phyloP scores from a whole-genome alignment of 2,329 filamentous ascomycete genomes.

The Stemphylium vesicarium region DNA sequence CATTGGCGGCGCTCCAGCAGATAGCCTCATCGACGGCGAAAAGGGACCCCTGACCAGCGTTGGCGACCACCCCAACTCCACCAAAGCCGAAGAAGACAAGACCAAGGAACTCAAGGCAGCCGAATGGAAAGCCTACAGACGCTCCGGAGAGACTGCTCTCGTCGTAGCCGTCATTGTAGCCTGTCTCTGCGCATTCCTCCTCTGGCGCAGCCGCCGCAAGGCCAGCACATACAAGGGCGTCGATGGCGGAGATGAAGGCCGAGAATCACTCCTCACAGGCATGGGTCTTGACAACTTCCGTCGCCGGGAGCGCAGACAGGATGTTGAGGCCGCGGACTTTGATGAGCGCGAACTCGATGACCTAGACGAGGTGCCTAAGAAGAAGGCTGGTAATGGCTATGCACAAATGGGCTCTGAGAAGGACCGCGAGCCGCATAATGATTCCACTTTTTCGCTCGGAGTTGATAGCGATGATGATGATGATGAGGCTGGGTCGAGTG shows the following conservation, averaged over 20 bases:
- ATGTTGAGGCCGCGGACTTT: conserved; percentile 68
- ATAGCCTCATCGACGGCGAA: conserved; percentile 84
- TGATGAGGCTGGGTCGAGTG: conserved; percentile 43
- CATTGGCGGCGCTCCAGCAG: conserved; percentile 80
- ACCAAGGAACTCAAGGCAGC: conserved; percentile 79
- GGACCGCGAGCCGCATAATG: conserved; percentile 41
- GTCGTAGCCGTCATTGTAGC: conserved; percentile 80
- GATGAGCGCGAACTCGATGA: conserved; percentile 67
- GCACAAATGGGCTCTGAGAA: conserved; percentile 32
- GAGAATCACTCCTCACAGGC: conserved; percentile 52
- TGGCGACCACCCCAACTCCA: conserved; percentile 74
- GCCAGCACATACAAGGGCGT: conserved; percentile 52
- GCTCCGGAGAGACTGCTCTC: conserved; percentile 84
- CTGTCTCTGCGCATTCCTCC: conserved; percentile 73
- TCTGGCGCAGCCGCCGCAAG: conserved; percentile 59
- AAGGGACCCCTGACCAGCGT: conserved; percentile 80
- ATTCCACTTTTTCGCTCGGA: conserved; percentile 56
- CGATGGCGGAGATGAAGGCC: conserved; percentile 52
- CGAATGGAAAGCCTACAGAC: conserved; percentile 87
- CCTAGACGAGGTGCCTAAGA: conserved; percentile 45
- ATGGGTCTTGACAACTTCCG: conserved; percentile 58
- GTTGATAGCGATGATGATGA: conserved; percentile 49
- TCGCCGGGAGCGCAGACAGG: conserved; percentile 50
- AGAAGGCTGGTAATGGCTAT: conserved; percentile 34
- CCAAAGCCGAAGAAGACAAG: conserved; percentile 69